A percentile compares a stretch with the other conserved stretches of the same genome.
Evolutionary conservation across 2,329 filamentous ascomycete genomes (phyloP).

Genomic region (Verticillium tricorpus): DNA sequence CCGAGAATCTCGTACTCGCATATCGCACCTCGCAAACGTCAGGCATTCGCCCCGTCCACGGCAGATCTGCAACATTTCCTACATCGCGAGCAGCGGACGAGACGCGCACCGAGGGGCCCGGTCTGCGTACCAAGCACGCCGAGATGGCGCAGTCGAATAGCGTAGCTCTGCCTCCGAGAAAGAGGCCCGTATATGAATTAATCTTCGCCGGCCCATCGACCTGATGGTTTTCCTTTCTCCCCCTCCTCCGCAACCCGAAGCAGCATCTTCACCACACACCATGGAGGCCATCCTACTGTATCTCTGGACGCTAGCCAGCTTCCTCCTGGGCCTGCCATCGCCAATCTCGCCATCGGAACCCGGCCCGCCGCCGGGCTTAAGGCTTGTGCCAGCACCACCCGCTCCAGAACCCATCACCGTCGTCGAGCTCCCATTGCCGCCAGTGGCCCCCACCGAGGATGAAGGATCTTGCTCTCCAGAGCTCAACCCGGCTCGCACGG

Average conservation of each 20-base stretch:
- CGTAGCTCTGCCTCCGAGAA: too few relatives aligned
- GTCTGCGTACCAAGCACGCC: too few relatives aligned
- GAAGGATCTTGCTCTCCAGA: constrained; percentile 25
- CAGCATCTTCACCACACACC: neutral
- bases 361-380: neutral
- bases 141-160: too few relatives aligned
- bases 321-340: neutral
- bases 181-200: too few relatives aligned
- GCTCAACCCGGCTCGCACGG: constrained; percentile 29
- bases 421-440: constrained; percentile 30
- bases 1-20: too few relatives aligned
- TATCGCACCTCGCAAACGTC: too few relatives aligned
- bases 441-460: constrained; percentile 19
- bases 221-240: too few relatives aligned
- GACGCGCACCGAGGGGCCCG: too few relatives aligned
- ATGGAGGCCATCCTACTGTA: neutral
- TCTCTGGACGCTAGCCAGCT: neutral
- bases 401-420: constrained; percentile 28
- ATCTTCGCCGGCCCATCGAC: too few relatives aligned
- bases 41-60: too few relatives aligned
- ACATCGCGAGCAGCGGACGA: too few relatives aligned
- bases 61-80: too few relatives aligned
- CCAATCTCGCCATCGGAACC: neutral
- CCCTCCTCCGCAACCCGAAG: neutral
- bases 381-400: constrained; percentile 17